These are phyloP conservation scores for Leptographium flavum DNA, from an alignment of 2,329 filamentous ascomycete genomes.

Conservation along the genomic window DNA sequence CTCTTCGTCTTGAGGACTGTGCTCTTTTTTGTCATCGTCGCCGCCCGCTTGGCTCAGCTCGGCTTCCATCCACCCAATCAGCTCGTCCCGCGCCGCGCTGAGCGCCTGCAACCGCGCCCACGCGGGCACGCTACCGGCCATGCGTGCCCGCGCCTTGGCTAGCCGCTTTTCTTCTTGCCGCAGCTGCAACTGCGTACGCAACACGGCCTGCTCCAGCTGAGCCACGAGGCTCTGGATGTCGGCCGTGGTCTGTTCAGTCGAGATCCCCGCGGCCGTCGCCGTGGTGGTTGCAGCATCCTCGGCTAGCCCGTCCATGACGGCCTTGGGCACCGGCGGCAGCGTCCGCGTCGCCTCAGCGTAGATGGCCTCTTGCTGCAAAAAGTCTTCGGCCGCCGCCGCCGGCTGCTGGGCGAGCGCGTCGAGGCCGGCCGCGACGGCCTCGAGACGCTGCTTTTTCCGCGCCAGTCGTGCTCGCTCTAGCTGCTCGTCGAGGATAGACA, in stretches of 20 bases:
- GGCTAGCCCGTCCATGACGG: slow-evolving; percentile 35
- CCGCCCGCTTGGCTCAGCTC: slow-evolving; percentile 41
- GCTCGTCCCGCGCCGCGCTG: slow-evolving; percentile 38
- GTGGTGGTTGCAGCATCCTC: slow-evolving; percentile 18
- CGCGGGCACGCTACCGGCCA: slow-evolving; percentile 9
- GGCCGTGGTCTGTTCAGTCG: slow-evolving; percentile 19
- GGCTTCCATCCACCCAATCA: slow-evolving; percentile 51
- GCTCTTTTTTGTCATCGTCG: slow-evolving; percentile 14
- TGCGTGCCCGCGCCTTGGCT: slow-evolving; percentile 27
- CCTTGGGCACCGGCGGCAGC: slow-evolving; percentile 36
- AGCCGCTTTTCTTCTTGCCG: slow-evolving; percentile 42
- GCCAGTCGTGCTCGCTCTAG: slow-evolving; percentile 35
- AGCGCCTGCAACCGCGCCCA: slow-evolving; percentile 33
- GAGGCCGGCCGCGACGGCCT: slow-evolving; percentile 35
- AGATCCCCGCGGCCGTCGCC: not conserved
- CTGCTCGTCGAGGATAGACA: slow-evolving; percentile 30
- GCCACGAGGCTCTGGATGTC: slow-evolving; percentile 33
- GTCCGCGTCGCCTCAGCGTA: slow-evolving; percentile 25
- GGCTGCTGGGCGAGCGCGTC: slow-evolving; percentile 36
- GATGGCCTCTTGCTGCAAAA: slow-evolving; percentile 33
- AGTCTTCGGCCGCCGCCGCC: slow-evolving; percentile 22
- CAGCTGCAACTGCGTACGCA: slow-evolving; percentile 42
- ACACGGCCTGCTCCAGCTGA: slow-evolving; percentile 41
- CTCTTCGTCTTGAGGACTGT: slow-evolving; percentile 20
- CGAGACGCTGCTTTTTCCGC: slow-evolving; percentile 35